Evolutionary conservation across 345 rosid species (phyloP).

Genomic region (Hirschfeldia incana): DNA sequence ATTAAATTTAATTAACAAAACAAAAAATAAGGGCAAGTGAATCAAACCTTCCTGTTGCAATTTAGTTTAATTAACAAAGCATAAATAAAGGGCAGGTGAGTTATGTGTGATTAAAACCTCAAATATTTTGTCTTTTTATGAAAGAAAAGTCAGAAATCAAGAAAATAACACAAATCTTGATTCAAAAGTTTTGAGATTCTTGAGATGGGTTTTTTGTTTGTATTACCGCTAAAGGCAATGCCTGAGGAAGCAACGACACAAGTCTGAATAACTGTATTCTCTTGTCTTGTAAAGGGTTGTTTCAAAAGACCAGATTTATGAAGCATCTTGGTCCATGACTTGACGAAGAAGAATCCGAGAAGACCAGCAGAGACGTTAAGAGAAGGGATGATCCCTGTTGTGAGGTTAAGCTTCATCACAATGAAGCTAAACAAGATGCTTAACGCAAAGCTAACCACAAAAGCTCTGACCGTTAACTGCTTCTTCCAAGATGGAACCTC

Average conservation of each 20-base stretch:
- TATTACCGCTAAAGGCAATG: slow-evolving; percentile 87
- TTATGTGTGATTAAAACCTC: slow-evolving; percentile 18
- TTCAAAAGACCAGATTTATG: slow-evolving; percentile 50
- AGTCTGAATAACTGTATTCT: slow-evolving; percentile 85
- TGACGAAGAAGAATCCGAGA: slow-evolving; percentile 65
- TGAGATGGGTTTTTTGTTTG: background rate
- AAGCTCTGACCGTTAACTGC: slow-evolving; percentile 62
- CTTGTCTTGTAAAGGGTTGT: slow-evolving; percentile 85
- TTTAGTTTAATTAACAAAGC: background rate
- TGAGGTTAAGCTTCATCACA: slow-evolving; percentile 66
- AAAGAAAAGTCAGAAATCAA: slow-evolving; percentile 16
- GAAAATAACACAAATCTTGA: slow-evolving; percentile 10
- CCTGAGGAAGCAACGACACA: slow-evolving; percentile 93
- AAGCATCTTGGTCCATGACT: slow-evolving; percentile 62
- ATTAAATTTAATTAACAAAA: background rate
- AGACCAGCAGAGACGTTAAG: slow-evolving; percentile 74
- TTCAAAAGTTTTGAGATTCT: background rate
- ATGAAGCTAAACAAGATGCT: slow-evolving; percentile 63
- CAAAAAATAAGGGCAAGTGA: background rate
- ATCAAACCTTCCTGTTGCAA: slow-evolving; percentile 65
- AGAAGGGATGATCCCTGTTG: slow-evolving; percentile 74
- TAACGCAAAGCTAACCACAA: slow-evolving; percentile 57
- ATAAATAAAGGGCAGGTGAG: slow-evolving; percentile 16
- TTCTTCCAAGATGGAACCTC: slow-evolving; percentile 60
- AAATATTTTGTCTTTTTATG: slow-evolving; percentile 19